Evolutionary conservation across 2,329 filamentous ascomycete species (phyloP).

Genomic region (Penicillium sp.): DNA sequence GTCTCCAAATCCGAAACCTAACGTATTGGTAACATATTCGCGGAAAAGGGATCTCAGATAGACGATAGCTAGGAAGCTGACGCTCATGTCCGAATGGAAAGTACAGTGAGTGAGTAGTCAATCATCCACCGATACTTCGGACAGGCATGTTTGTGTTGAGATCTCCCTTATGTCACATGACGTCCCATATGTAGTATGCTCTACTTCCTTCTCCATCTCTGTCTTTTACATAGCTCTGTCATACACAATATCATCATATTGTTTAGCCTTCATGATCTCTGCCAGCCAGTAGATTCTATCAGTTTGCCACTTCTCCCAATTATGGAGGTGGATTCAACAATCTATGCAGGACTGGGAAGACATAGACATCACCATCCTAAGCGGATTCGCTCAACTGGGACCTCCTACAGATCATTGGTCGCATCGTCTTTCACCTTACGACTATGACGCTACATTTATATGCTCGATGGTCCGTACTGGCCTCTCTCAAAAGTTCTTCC

Average conservation of each 20-base stretch:
- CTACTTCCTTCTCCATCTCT: too few species aligned
- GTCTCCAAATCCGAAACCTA: too few species aligned
- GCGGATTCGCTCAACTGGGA: neutral
- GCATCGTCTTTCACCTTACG: neutral
- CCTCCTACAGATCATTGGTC: neutral
- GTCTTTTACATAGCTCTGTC: too few species aligned
- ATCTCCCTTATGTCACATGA: too few species aligned
- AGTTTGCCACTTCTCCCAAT: slow-evolving; percentile 8
- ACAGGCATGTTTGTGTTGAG: slow-evolving; percentile 11
- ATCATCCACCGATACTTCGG: slow-evolving; percentile 8
- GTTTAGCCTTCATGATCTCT: too few species aligned
- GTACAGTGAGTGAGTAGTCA: neutral
- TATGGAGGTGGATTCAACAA: slow-evolving; percentile 18
- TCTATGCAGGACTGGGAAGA: slow-evolving; percentile 14
- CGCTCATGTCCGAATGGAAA: neutral
- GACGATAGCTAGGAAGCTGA: neutral
- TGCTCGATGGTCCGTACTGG: too few species aligned
- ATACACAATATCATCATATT: too few species aligned
- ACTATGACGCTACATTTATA: too few species aligned
- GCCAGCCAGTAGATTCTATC: too few species aligned
- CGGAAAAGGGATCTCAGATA: neutral
- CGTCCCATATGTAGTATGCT: too few species aligned
- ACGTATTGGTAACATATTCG: neutral
- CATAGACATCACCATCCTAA: neutral
- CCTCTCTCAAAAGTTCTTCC: too few species aligned